A percentile compares a stretch with the other conserved stretches of the same genome.
Evolutionary conservation across 1,284 basidiomycete genomes (phyloP).

Genomic region (Lignosus rhinocerotis): DNA sequence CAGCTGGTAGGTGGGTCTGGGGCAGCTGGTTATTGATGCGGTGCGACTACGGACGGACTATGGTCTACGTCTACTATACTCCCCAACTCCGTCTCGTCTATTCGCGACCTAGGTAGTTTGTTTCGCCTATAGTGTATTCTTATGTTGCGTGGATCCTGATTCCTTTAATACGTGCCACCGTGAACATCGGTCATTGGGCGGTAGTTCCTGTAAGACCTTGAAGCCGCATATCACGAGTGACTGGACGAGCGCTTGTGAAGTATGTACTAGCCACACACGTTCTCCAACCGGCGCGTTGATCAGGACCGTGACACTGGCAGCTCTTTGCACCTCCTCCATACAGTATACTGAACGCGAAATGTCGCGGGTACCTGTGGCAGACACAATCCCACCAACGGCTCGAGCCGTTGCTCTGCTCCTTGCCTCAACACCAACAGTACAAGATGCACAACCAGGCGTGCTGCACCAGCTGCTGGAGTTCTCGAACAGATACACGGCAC

Average conservation of each 20-base stretch:
- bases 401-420: slow-evolving; percentile 91
- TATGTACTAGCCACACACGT: neutral
- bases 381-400: slow-evolving; percentile 85
- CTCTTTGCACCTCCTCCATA: neutral
- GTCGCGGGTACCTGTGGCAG: slow-evolving; percentile 59
- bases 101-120: slow-evolving; percentile 18
- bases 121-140: slow-evolving; percentile 21
- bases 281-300: neutral
- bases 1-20: slow-evolving; percentile 48
- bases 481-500: slow-evolving; percentile 91
- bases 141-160: slow-evolving; percentile 21
- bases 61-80: slow-evolving; percentile 15
- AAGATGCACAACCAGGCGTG: slow-evolving; percentile 92
- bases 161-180: slow-evolving; percentile 14
- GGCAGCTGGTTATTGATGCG: slow-evolving; percentile 40
- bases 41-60: neutral
- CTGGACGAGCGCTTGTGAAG: neutral
- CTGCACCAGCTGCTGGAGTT: slow-evolving; percentile 96
- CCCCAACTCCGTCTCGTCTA: slow-evolving; percentile 22
- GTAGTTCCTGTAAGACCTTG: neutral
- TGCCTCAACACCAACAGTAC: slow-evolving; percentile 89
- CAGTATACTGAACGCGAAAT: slow-evolving; percentile 39
- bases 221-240: neutral
- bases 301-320: neutral
- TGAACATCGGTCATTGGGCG: neutral